phyloP scores from a whole-genome alignment of 352 stramenopile genomes.

The Pythium periplocum region DNA sequence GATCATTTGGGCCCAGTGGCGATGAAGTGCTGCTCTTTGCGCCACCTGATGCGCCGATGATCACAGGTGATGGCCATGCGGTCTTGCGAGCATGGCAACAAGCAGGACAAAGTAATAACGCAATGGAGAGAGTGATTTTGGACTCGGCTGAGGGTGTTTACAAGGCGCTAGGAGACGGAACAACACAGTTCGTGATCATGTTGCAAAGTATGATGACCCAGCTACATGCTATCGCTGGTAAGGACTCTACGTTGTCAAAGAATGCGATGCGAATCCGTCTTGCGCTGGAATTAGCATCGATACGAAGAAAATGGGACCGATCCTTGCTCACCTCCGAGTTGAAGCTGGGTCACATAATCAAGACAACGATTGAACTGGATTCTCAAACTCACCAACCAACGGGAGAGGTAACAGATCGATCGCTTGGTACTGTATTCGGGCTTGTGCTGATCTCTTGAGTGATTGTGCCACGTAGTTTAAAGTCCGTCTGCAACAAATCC shows the following conservation, averaged over 20 bases:
- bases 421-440: no score
- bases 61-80: conserved; percentile 48
- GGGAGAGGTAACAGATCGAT: no score
- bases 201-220: conserved; percentile 27
- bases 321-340: no score
- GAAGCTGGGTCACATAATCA: no score
- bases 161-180: conserved; percentile 42
- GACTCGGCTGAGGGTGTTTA: conserved; percentile 44
- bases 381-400: no score
- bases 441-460: no score
- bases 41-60: conserved; percentile 45
- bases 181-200: conserved; percentile 54
- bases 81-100: conserved; percentile 40
- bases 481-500: no score
- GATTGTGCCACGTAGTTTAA: no score
- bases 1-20: conserved; percentile 42
- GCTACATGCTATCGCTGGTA: background rate
- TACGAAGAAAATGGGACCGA: conserved; percentile 18
- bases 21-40: conserved; percentile 53
- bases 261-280: conserved; percentile 13
- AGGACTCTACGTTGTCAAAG: no score
- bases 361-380: no score
- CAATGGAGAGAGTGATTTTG: conserved; percentile 41
- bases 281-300: conserved; percentile 25
- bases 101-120: conserved; percentile 5